A percentile compares a stretch with the other conserved stretches of the same genome.
These are phyloP conservation scores for Xylaria sp. DNA, from an alignment of 2,329 filamentous ascomycete genomes.

Conservation along the genomic window DNA sequence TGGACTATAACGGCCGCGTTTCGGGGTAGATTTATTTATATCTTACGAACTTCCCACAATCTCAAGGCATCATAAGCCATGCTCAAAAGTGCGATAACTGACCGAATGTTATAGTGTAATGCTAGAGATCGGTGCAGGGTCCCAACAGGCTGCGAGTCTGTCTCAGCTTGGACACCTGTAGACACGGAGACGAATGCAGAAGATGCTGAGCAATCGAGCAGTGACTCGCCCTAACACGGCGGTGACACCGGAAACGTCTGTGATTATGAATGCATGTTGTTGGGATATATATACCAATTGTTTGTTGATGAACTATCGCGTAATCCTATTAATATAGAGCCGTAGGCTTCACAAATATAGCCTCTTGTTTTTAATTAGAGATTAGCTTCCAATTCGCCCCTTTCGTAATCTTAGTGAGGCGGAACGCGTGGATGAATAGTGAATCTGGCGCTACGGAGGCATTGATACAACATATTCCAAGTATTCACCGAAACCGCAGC, in stretches of 20 bases:
- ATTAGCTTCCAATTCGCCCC: not conserved
- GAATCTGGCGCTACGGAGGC: too few relatives aligned
- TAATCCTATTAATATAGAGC: too few relatives aligned
- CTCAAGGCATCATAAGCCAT: not conserved
- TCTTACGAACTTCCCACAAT: not conserved
- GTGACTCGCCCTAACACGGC: slow-evolving; percentile 44
- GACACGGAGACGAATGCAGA: slow-evolving; percentile 31
- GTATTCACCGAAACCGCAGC: not conserved
- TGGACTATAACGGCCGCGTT: not conserved
- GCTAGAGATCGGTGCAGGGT: slow-evolving; percentile 67
- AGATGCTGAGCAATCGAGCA: slow-evolving; percentile 49
- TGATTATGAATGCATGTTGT: not conserved
- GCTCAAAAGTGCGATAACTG: not conserved
- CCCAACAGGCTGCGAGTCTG: slow-evolving; percentile 71
- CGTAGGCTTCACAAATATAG: not conserved
- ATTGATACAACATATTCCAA: too few relatives aligned
- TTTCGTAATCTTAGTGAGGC: not conserved
- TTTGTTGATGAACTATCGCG: not conserved
- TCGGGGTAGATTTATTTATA: not conserved
- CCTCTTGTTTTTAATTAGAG: not conserved
- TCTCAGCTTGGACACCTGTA: slow-evolving; percentile 54
- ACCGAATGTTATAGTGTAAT: slow-evolving; percentile 52
- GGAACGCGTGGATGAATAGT: not conserved
- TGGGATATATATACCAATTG: not conserved
- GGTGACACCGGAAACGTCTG: not conserved